Base-by-base conservation (phyloP, 345 rosid genomes). In the Syzygium aromaticum region DNA sequence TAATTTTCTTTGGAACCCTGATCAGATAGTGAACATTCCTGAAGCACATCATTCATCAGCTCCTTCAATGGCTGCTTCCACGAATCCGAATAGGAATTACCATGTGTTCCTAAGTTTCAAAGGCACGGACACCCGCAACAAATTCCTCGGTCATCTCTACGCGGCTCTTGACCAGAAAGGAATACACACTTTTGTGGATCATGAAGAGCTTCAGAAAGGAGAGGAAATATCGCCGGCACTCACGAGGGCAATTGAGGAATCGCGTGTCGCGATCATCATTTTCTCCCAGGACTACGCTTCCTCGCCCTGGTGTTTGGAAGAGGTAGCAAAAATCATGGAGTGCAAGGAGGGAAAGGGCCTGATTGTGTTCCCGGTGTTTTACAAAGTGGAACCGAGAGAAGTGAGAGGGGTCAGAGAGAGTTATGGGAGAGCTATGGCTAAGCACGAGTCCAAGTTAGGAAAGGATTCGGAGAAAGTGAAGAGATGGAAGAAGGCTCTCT, bases 251-350 rank as follows among this genome's bases (percentile, higher is more conserved):
- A 63, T 63, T 2, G 38, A 63, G 38, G 38, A 28, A 28, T 63
- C 38, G 1, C 38, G 1, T 4, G 2, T 63, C 0, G 77, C 77
- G 5, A 63, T 63, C 10, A 14, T 63, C 2, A 0, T 63, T 3
- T 63, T 63, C 38, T 63, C 77, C 30, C 1, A 63, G 22, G 3
- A 30, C 22, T 64, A 64, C 5, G 77, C 77, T 3, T 64, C 43
- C 77, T 64, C 77, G 1, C 22, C 0, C 0, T 64, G 77, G 40
- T 64, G 77, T 64, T 28, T 64, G 40, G 77, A 64, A 15, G 43
- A 64, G 40, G 0, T 0, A 0, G 0, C 8, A 40, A 64, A 64
- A 64, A 30, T 64, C 77, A 64, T 64, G 77, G 77, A 64, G 40
- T 28, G 77, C 22, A 28, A 1, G 40, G 22, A 64, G 22, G 5